Evolutionary conservation across 345 rosid genomes (phyloP), one percentile per base, ranked within the genome.

Genomic region (Kandelia obovata): DNA sequence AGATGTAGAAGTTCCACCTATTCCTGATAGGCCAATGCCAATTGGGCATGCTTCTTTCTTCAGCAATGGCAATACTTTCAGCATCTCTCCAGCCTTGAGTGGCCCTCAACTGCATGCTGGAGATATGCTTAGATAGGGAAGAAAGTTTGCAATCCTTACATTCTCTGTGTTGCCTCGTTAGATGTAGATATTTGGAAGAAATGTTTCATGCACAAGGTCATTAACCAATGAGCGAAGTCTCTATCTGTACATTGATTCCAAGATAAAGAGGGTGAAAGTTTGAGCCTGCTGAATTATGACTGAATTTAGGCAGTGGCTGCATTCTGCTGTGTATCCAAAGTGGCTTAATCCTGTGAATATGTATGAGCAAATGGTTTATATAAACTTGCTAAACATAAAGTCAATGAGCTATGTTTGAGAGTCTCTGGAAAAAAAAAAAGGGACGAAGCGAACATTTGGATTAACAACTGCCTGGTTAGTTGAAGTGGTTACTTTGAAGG

Each of bases 21-120:
- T 91, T 61, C 93, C 97, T 0, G 96, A 93, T 55, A 81, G 96
- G 68, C 97, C 98, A 21, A 67, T 84, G 73, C 89, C 92, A 63
- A 79, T 86, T 7, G 86, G 82, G n/a, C 82, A 85, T 67, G 85
- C 87, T 62, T 80, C 82, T 0, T 79, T 77, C 55, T 55, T 16
- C 6, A 69, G 67, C 30, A 78, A 78, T 56, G 67, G 75, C 43
- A 77, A 62, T 64, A 66, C 79, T 59, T 88, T 86, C 81, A 80
- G 74, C 78, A 78, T 78, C 64, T 88, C 90, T 13, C 90, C 87
- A 6, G 76, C 85, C 5, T 72, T 88, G 76, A 84, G 85, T 28
- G 79, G 77, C 60, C 89, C 82, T 46, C 72, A 71, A 58, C 72
- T 85, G 73, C 64, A 56, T 23, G 4, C 62, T 16, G 87, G 84